Evolutionary conservation across 257 asterid species (phyloP).

Genomic region (Solanum pinnatisectum): DNA sequence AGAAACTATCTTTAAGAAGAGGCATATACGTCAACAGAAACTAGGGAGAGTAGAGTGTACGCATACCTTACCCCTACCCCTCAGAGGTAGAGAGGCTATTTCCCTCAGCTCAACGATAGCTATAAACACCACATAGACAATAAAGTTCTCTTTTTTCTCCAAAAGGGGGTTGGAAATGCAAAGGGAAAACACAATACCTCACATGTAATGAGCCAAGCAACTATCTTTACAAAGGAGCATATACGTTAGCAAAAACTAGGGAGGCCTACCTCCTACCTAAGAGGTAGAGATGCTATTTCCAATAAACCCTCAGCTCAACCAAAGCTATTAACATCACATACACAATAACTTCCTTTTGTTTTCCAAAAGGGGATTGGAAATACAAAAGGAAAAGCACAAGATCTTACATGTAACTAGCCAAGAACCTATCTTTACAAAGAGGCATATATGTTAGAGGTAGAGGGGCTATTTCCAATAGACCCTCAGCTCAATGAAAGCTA

Average conservation of each 20-base stretch:
- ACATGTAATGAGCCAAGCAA: constrained; percentile 74
- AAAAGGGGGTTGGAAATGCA: not conserved
- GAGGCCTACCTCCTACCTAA: not conserved
- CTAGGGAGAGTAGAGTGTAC: not conserved
- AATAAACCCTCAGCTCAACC: not conserved
- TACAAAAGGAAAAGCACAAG: not conserved
- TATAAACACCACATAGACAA: not conserved
- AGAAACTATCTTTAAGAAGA: not conserved
- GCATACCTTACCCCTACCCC: not conserved
- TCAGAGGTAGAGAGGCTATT: not conserved
- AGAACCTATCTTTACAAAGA: constrained; percentile 38
- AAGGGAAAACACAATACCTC: constrained; percentile 10
- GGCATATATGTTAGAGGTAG: constrained; percentile 29
- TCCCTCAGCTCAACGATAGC: not conserved
- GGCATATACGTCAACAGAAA: not conserved
- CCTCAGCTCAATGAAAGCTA: not conserved
- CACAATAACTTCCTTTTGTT: not conserved
- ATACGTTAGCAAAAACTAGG: constrained; percentile 38
- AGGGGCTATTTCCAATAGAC: not conserved
- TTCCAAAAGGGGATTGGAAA: not conserved
- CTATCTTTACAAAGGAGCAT: constrained; percentile 27
- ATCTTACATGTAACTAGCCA: constrained; percentile 70
- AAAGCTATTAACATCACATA: not conserved
- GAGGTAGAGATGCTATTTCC: not conserved
- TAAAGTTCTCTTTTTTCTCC: not conserved